Percentiles rank a stretch among this genome's conserved stretches.
These are phyloP conservation scores for Thelephora ganbajun DNA, from an alignment of 768 basidiomycete genomes.

Conservation along the genomic window DNA sequence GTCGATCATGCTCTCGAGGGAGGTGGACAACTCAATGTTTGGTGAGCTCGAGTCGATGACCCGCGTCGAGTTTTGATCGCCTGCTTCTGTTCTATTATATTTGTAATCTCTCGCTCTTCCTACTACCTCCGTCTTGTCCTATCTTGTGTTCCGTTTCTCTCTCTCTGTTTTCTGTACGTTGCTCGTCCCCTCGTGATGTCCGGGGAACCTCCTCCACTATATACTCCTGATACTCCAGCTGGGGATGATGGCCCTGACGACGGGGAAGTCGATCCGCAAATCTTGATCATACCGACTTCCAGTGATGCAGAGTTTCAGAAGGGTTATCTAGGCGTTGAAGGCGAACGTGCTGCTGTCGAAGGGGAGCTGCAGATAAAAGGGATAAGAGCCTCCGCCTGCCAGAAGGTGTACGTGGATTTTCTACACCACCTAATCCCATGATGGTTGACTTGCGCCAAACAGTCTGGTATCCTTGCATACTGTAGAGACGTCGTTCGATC, in stretches of 20 bases:
- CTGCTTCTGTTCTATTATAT: background rate
- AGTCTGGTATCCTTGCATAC: slow-evolving; percentile 58
- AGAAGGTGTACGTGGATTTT: slow-evolving; percentile 53
- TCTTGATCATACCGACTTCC: slow-evolving; percentile 60
- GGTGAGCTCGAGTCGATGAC: slow-evolving; percentile 68
- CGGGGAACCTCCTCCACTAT: background rate
- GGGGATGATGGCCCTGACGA: background rate
- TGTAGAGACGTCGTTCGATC: slow-evolving; percentile 45
- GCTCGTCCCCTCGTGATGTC: background rate
- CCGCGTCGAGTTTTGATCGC: slow-evolving; percentile 35
- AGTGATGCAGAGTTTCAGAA: slow-evolving; percentile 72
- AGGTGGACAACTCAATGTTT: slow-evolving; percentile 65
- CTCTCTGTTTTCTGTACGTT: background rate
- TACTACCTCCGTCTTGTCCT: background rate
- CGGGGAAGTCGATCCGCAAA: slow-evolving; percentile 30
- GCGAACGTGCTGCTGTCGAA: slow-evolving; percentile 70
- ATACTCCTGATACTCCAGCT: background rate
- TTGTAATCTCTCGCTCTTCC: background rate
- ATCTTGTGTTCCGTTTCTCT: background rate
- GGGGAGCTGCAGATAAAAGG: slow-evolving; percentile 83
- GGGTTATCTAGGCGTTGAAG: slow-evolving; percentile 75
- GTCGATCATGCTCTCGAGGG: slow-evolving; percentile 58
- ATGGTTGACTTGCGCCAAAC: slow-evolving; percentile 8
- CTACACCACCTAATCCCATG: slow-evolving; percentile 1
- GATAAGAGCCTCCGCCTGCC: slow-evolving; percentile 35